Evolutionary conservation across 2,329 filamentous ascomycete genomes (phyloP), one percentile per base, ranked within the genome.

Genomic region (Aspergillus fructus): DNA sequence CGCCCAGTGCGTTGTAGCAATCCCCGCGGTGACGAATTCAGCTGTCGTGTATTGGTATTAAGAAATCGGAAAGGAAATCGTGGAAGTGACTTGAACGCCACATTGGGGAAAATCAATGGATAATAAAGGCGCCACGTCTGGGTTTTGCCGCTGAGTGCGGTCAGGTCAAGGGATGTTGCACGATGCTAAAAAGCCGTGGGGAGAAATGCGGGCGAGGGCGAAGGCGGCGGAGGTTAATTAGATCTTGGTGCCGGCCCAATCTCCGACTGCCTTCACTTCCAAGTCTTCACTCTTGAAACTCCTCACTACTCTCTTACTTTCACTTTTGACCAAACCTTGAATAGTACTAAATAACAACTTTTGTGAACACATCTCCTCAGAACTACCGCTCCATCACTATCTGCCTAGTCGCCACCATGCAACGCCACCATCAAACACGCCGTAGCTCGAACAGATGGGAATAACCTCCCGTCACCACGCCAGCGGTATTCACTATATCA

Each of bases 401-500:
- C 12, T 12, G 9, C 46, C 30, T 5, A 49, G 9, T 19, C 27
- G 12, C n/a, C 27, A 37, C 34, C 48, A 50, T 50, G 48, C 48
- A 30, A 17, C 27, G 41, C 19, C 43, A 46, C 24, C 23, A 46
- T 49, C 50, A 34, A 9, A 40, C 6, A 19, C 39, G 15, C 3
- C 41, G 27, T 24, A 39, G 39, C 21, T 51, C 19, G 30, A 45
- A 53, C 9, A 5, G 4, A 37, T 46, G 41, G 13, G 7, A 37
- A 23, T 46, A 53, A 33, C 8, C 43, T 1, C 78, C 77, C 0
- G 71, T 77, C 1, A 74, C 71, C 3, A 78, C 67, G 0, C 71
- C 68, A 37, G 71, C 69, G 0, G 76, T 79, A 55, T 81, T 81
- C 21, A 61, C 54, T 12, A 76, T 62, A 46, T 68, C 59, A 1